phyloP scores from a whole-genome alignment of 768 basidiomycete species.

The Calocera viscosa region DNA sequence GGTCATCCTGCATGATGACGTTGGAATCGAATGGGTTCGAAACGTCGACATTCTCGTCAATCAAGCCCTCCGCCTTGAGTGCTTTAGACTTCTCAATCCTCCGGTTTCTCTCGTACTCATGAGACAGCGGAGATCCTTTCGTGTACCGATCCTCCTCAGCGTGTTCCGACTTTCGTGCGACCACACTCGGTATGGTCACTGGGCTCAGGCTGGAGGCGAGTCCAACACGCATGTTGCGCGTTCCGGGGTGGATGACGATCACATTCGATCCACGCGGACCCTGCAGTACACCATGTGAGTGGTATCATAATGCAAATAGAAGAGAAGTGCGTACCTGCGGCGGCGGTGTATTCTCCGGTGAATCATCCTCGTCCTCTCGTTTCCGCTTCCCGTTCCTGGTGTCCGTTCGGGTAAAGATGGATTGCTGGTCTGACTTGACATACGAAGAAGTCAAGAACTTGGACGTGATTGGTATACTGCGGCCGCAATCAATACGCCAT shows the following conservation, averaged over 20 bases:
- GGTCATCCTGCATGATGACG: not conserved
- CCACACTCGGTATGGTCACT: conserved; percentile 17
- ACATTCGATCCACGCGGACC: conserved; percentile 15
- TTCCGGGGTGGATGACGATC: conserved; percentile 32
- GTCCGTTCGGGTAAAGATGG: conserved; percentile 43
- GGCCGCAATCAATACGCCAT: not conserved
- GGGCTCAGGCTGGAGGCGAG: conserved; percentile 25
- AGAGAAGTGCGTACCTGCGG: not conserved
- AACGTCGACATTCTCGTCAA: not conserved
- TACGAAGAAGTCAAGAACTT: conserved; percentile 71
- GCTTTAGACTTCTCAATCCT: not conserved
- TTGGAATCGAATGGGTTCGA: conserved; percentile 2
- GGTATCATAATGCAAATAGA: not conserved
- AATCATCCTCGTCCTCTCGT: not conserved
- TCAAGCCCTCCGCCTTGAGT: not conserved
- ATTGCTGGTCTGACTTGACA: conserved; percentile 62
- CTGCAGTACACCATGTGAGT: not conserved
- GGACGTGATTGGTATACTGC: conserved; percentile 36
- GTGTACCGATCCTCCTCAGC: not conserved
- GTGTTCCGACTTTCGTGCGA: conserved; percentile 14
- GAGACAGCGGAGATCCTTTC: not conserved
- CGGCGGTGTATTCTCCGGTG: not conserved
- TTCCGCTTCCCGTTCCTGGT: conserved; percentile 32
- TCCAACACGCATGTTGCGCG: conserved; percentile 28
- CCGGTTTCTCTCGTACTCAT: conserved; percentile 4